Evolutionary conservation across 2,329 filamentous ascomycete species (phyloP), one percentile per base, ranked within the genome.

Genomic region (Botrytis tulipae): DNA sequence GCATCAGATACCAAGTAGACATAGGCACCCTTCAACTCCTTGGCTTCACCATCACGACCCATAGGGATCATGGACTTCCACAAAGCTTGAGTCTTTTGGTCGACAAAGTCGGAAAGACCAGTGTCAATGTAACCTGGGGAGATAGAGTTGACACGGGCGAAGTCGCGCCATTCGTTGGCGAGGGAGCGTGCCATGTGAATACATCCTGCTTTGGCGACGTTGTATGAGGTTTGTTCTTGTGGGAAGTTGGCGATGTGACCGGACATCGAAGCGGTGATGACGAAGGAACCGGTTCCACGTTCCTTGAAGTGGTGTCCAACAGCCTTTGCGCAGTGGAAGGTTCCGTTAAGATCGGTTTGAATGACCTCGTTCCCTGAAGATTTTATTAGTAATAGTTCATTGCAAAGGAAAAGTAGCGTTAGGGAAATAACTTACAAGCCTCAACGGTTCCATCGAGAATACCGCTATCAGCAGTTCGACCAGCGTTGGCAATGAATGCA

Each of bases 61-160:
- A 89, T 83, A 7, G 87, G 87, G 75, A 89, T 89, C 87, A 89
- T 88, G 37, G 82, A 85, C 80, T 86, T 84, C 88, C 88, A 89
- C 71, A 89, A 80, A 75, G 88, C 81, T 83, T 89, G 87, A 1
- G 82, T 83, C 75, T 89, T 82, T 83, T 89, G 81, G 73, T 86
- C 85, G 48, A 91, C 88, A 79, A 91, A 91, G 82, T 91, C 89
- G 75, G 87, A 89, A 37, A 80, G 63, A 16, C 89, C 90, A 35
- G 90, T 92, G 82, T 90, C 89, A 78, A 91, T 91, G 83, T 91
- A 91, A 71, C 90, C 90, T 9, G 90, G 90, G 5, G 89, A 91
- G 82, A 92, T 89, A 81, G 85, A 87, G 85, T 92, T 92, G 79
- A 91, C 89, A 77, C 90, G 87, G 65, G 90, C 90, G 81, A 91